Evolutionary conservation across 805 yeast genomes (phyloP).

Genomic region (Candida golubevii): DNA sequence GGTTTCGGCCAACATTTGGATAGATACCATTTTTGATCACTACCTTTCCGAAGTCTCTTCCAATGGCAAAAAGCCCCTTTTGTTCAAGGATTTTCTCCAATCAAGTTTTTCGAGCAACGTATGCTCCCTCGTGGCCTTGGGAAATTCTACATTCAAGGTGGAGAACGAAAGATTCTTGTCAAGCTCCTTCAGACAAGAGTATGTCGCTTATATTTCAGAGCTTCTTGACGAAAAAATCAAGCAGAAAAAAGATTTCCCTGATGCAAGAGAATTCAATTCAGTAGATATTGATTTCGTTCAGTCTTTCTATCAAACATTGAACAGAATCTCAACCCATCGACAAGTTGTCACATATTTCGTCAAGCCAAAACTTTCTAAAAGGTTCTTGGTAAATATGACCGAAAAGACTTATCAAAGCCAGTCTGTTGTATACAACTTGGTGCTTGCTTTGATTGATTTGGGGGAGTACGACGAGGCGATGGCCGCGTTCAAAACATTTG

Average conservation of each 20-base stretch:
- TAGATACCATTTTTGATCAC: conserved; percentile 22
- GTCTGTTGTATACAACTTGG: conserved; percentile 28
- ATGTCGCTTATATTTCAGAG: conserved; percentile 21
- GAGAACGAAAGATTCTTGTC: conserved; percentile 16
- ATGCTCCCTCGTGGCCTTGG: conserved; percentile 22
- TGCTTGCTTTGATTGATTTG: conserved; percentile 29
- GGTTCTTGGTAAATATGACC: conserved; percentile 27
- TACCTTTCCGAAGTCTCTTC: conserved; percentile 18
- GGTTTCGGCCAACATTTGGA: conserved; percentile 35
- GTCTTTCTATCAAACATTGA: conserved; percentile 28
- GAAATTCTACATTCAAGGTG: conserved; percentile 25
- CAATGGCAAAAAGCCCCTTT: conserved; percentile 15
- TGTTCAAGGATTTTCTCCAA: conserved; percentile 16
- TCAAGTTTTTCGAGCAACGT: conserved; percentile 23
- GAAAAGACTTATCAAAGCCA: conserved; percentile 37
- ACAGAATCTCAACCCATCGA: conserved; percentile 18
- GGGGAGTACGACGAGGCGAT: conserved; percentile 41
- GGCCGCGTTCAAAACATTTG: conserved; percentile 38
- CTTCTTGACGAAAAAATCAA: conserved; percentile 14
- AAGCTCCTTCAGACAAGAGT: conserved; percentile 24
- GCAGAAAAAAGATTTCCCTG: conserved; percentile 24
- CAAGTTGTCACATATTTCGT: conserved; percentile 13
- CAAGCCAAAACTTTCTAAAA: conserved; percentile 24
- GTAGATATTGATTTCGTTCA: conserved; percentile 25
- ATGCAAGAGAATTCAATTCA: conserved; percentile 21